Percentiles rank a stretch among this genome's conserved stretches.
Conservation (phyloP, 352 stramenopile genomes). For the Phytopythium ostracodes region DNA sequence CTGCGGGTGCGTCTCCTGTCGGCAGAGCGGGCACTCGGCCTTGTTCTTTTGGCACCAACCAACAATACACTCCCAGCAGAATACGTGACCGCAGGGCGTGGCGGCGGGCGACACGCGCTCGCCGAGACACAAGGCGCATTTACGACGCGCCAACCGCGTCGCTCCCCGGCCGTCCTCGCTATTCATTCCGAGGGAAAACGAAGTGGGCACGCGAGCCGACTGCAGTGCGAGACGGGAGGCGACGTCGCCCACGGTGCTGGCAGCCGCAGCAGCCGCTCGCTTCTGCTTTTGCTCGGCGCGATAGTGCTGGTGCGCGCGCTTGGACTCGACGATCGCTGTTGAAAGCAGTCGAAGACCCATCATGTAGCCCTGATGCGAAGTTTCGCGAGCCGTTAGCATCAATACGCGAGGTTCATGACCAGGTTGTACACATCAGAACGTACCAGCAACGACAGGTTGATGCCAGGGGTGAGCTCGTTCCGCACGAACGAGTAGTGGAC, state of each 20-base stretch:
- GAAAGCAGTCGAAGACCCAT: constrained; percentile 63
- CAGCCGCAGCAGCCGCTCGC: constrained; percentile 22
- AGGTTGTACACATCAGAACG: background rate
- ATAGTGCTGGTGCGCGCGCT: constrained; percentile 40
- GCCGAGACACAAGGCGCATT: constrained; percentile 86
- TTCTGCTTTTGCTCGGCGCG: constrained; percentile 43
- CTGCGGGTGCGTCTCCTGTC: constrained; percentile 82
- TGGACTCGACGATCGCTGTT: constrained; percentile 48
- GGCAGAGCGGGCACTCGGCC: constrained; percentile 87
- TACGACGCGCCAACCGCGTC: constrained; percentile 25
- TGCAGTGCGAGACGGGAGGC: constrained; percentile 15
- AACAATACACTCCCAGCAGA: constrained; percentile 93
- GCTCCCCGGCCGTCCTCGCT: constrained; percentile 5
- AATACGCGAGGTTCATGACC: background rate
- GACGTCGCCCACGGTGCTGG: constrained; percentile 4
- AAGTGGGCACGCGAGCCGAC: constrained; percentile 38
- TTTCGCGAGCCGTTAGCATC: background rate
- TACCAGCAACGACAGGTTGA: constrained; percentile 72
- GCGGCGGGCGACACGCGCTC: constrained; percentile 66
- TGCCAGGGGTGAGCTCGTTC: constrained; percentile 44
- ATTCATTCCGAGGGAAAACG: constrained; percentile 12
- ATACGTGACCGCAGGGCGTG: constrained; percentile 89
- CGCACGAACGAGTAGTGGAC: constrained; percentile 81
- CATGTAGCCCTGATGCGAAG: constrained; percentile 51
- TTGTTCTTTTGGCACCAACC: constrained; percentile 92